A percentile compares a stretch with the other conserved stretches of the same genome.
phyloP scores from a whole-genome alignment of 2,329 filamentous ascomycete species.

The Penicillium italicum region DNA sequence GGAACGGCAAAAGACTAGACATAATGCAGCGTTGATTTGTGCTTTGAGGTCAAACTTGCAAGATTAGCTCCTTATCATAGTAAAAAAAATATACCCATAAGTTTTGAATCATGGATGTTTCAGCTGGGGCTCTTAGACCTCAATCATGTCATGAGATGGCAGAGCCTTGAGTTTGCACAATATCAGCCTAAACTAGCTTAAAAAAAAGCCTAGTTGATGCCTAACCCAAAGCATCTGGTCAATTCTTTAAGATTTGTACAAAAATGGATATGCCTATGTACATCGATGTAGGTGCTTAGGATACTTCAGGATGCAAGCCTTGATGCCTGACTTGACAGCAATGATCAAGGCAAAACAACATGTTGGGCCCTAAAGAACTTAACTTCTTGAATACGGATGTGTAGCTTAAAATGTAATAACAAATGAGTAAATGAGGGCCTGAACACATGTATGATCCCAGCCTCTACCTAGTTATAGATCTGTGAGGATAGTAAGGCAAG shows the following conservation, averaged over 20 bases:
- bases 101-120: not conserved
- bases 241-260: not conserved
- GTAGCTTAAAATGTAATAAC: not conserved
- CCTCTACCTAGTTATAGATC: not conserved
- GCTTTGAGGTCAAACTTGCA: conserved; percentile 6
- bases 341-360: not conserved
- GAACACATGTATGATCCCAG: not conserved
- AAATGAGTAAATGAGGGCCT: not conserved
- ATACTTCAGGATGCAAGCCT: not conserved
- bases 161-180: not conserved
- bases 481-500: not conserved
- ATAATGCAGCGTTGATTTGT: conserved; percentile 19
- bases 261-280: not conserved
- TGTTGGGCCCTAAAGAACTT: not conserved
- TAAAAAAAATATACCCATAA: conserved; percentile 1
- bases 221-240: not conserved
- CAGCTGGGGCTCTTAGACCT: not conserved
- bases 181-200: not conserved
- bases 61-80: not conserved
- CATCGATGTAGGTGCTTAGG: not conserved
- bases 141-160: not conserved
- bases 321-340: conserved; percentile 2
- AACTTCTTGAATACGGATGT: not conserved
- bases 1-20: conserved; percentile 20
- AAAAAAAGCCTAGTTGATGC: not conserved